Evolutionary conservation across 225 moss, liverwort and hornwort genomes (phyloP), one percentile per base, ranked within the genome.

Genomic region (Physcomitrellopsis africana): DNA sequence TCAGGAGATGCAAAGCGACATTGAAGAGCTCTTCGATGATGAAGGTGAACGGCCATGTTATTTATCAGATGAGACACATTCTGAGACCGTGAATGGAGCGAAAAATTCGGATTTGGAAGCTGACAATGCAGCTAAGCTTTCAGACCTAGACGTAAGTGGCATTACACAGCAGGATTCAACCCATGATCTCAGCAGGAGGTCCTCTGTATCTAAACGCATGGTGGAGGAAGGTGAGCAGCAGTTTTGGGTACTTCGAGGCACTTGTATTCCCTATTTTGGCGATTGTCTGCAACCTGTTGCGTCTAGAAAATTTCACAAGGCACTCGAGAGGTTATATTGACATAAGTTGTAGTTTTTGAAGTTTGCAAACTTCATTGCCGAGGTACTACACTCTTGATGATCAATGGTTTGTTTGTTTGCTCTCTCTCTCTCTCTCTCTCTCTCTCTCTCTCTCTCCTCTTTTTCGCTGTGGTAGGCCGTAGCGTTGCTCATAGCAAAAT

Each of bases 11-110:
- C 80, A 86, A 23, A 86, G 84, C 63, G 81, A 83, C 46, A 88
- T 89, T 52, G 93, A 95, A 76, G 93, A 86, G 19, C 91, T 95
- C 52, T 95, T 95, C 65, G 82, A 74, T 66, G 80, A 81, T 51
- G 91, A 91, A 56, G 85, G 69, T 73, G 91, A 88, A 18, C 88
- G 89, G 18, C 93, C 93, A 27, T 95, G 93, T 72, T 95, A 95
- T 75, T 81, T 95, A 68, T 87, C 95, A 69, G 95, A 95, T 76
- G 85, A 81, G 48, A 54, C 37, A 0, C 67, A 65, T 29, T 19
- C 67, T 72, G 76, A 70, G 58, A 73, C 69, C 66, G 53, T 46
- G 63, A 44, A 69, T 55, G 48, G 63, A 19, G 64, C 73, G 49
- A 76, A 68, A 47, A 66, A 72, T 53, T 67, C 51, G 11, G 77